phyloP scores from a whole-genome alignment of 2,329 filamentous ascomycete species.

The Esteya vermicola region DNA sequence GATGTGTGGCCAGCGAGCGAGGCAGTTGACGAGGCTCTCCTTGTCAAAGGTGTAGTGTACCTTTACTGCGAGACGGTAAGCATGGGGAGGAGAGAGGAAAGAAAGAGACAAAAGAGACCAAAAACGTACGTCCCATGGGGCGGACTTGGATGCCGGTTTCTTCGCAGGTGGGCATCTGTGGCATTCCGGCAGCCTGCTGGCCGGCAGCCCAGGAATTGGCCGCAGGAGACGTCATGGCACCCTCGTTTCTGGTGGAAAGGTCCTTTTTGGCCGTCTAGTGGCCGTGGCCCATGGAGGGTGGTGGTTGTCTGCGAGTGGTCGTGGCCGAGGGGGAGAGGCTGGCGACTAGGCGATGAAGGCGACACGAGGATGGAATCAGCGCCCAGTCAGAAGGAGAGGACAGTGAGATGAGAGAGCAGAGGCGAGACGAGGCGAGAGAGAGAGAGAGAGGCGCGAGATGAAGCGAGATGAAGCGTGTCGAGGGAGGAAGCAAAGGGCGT shows the following conservation, averaged over 20 bases:
- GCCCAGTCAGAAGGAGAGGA: no score
- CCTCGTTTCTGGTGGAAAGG: no score
- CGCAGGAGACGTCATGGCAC: slow-evolving; percentile 10
- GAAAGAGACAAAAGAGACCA: background rate
- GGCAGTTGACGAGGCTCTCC: slow-evolving; percentile 74
- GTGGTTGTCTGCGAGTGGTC: background rate
- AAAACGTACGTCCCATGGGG: slow-evolving; percentile 19
- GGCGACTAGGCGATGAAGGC: background rate
- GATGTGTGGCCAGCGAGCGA: slow-evolving; percentile 71
- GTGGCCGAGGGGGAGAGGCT: background rate
- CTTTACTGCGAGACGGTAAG: slow-evolving; percentile 53
- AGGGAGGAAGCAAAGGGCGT: no score
- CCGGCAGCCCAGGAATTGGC: slow-evolving; percentile 3
- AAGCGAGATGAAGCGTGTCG: no score
- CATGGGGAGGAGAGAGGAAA: background rate
- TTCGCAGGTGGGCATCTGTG: slow-evolving; percentile 6
- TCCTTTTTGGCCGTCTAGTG: no score
- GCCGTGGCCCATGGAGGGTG: slow-evolving; percentile 2
- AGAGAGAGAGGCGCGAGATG: no score
- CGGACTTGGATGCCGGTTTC: slow-evolving; percentile 17
- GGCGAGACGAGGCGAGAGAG: no score
- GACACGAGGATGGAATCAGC: background rate
- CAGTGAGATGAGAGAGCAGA: no score
- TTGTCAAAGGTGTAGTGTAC: slow-evolving; percentile 93
- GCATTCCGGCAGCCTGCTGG: background rate